phyloP scores from a whole-genome alignment of 192 early-diverging fungal genomes.

The Physocladia obscura region DNA sequence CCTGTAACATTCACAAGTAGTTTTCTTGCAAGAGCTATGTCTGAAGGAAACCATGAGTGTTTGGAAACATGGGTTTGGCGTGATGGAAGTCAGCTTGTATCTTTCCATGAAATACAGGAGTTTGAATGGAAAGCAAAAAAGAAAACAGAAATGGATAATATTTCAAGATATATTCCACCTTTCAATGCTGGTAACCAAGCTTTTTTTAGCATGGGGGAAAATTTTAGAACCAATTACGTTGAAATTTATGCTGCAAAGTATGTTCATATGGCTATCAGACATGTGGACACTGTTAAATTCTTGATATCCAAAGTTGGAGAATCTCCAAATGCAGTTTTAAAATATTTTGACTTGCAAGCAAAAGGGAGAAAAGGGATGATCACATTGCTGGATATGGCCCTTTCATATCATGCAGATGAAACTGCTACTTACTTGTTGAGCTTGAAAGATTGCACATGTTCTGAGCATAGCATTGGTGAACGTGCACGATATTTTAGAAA shows the following conservation, averaged over 20 bases:
- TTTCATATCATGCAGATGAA: neutral
- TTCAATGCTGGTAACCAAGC: neutral
- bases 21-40: neutral
- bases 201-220: neutral
- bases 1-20: neutral
- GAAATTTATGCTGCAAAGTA: neutral
- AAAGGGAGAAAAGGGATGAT: neutral
- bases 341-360: neutral
- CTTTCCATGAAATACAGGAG: neutral
- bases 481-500: neutral
- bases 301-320: neutral
- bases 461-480: neutral
- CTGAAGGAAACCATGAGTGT: neutral
- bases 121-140: neutral
- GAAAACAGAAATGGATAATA: neutral
- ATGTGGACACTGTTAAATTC: neutral
- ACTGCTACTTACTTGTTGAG: neutral
- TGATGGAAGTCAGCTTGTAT: neutral
- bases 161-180: neutral
- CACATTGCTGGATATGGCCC: neutral
- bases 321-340: neutral
- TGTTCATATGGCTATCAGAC: neutral
- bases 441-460: neutral
- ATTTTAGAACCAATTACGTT: neutral
- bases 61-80: neutral